Evolutionary conservation across 73 alveolate genomes (phyloP).

Genomic region (Paramecium tetraurelia): DNA sequence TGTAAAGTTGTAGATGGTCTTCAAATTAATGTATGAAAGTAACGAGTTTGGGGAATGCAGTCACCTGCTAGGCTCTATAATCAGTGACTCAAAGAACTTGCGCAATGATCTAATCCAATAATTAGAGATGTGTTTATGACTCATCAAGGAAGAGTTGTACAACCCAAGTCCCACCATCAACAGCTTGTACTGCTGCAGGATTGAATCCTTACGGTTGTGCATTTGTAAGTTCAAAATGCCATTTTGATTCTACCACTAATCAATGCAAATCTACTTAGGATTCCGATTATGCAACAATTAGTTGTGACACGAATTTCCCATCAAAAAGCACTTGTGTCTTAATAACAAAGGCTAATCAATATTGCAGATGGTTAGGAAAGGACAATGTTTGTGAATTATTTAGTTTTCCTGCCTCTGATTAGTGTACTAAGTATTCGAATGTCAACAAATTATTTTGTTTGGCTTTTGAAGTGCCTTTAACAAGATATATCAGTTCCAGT

Average conservation of each 20-base stretch:
- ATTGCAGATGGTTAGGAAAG: not conserved
- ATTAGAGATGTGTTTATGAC: not conserved
- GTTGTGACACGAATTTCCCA: not conserved
- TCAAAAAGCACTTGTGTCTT: not conserved
- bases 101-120: not conserved
- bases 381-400: not conserved
- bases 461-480: not conserved
- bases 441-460: slow-evolving; percentile 1
- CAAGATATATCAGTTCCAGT: not conserved
- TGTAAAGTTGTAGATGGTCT: slow-evolving; percentile 12
- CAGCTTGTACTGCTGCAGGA: not conserved
- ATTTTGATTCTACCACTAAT: not conserved
- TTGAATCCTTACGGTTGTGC: slow-evolving; percentile 19
- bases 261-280: not conserved
- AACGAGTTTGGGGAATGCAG: not conserved
- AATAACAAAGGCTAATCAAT: not conserved
- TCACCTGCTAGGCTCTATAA: not conserved
- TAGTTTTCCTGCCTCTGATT: not conserved
- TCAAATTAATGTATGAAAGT: not conserved
- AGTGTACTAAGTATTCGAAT: not conserved
- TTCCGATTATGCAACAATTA: not conserved
- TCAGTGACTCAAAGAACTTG: slow-evolving; percentile 5
- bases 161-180: not conserved
- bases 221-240: not conserved
- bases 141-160: not conserved